phyloP scores from a whole-genome alignment of 179 eudicot genomes.

The Beta corolliflora region DNA sequence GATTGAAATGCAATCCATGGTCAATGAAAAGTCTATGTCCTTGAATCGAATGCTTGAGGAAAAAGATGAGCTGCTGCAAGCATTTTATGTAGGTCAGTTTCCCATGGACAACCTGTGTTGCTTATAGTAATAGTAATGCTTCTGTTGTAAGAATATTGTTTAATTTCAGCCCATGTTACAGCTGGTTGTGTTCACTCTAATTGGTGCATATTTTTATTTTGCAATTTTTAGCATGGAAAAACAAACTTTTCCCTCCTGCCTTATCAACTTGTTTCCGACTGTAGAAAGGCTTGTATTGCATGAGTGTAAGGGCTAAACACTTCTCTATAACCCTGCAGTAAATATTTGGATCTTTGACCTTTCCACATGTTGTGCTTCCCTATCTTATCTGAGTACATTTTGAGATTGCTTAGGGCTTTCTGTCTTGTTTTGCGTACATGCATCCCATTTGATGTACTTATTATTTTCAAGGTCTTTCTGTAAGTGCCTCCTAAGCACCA shows the following conservation, averaged over 20 bases:
- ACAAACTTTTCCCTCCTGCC: neutral
- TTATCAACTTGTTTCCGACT: neutral
- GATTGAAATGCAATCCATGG: constrained; percentile 41
- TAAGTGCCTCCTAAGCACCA: neutral
- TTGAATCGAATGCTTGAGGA: constrained; percentile 40
- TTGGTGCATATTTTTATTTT: neutral
- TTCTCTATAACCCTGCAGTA: neutral
- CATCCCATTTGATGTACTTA: neutral
- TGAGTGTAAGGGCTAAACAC: neutral
- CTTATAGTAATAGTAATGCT: neutral
- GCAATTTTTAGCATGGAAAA: neutral
- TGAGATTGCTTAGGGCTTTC: neutral
- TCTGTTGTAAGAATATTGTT: neutral
- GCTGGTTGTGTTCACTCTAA: neutral
- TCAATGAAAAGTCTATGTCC: constrained; percentile 37
- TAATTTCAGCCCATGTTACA: neutral
- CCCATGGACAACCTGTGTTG: neutral
- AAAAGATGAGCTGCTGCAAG: constrained; percentile 43
- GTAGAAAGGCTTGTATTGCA: neutral
- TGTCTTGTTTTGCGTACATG: neutral
- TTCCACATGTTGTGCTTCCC: neutral
- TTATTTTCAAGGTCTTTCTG: neutral
- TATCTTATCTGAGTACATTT: neutral
- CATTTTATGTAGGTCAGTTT: constrained; percentile 45
- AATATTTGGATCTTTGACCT: neutral